Evolutionary conservation across 176 grass and related monocot genomes (phyloP).

Genomic region (Typha latifolia): DNA sequence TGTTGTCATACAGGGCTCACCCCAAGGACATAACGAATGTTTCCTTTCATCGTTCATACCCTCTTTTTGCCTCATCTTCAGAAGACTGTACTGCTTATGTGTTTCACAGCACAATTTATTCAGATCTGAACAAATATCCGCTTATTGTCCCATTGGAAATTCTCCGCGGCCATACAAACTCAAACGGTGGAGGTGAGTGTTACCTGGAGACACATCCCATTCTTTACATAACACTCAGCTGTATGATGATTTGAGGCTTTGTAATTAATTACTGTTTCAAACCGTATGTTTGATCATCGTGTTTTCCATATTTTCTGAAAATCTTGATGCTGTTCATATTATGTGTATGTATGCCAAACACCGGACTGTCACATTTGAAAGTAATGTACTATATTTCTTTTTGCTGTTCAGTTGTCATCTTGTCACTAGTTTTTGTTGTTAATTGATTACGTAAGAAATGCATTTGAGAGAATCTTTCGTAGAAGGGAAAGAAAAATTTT

Average conservation of each 20-base stretch:
- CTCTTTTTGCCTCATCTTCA: conserved; percentile 80
- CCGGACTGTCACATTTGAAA: too few species aligned
- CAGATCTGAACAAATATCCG: conserved; percentile 93
- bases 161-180: conserved; percentile 58
- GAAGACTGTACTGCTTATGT: conserved; percentile 85
- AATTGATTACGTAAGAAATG: too few species aligned
- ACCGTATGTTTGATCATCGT: neutral
- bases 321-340: too few species aligned
- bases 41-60: conserved; percentile 68
- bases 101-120: conserved; percentile 92
- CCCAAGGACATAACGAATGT: conserved; percentile 81
- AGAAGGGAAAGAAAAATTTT: too few species aligned
- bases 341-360: too few species aligned
- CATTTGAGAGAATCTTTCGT: too few species aligned
- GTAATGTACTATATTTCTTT: too few species aligned
- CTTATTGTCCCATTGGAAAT: conserved; percentile 96
- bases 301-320: too few species aligned
- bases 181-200: conserved; percentile 68
- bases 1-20: conserved; percentile 50
- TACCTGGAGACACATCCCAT: neutral
- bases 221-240: neutral
- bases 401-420: too few species aligned
- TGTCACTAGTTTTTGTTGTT: too few species aligned
- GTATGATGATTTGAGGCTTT: neutral
- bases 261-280: neutral